Conservation (phyloP, 2,329 filamentous ascomycete species). For the Diaporthe sp. region DNA sequence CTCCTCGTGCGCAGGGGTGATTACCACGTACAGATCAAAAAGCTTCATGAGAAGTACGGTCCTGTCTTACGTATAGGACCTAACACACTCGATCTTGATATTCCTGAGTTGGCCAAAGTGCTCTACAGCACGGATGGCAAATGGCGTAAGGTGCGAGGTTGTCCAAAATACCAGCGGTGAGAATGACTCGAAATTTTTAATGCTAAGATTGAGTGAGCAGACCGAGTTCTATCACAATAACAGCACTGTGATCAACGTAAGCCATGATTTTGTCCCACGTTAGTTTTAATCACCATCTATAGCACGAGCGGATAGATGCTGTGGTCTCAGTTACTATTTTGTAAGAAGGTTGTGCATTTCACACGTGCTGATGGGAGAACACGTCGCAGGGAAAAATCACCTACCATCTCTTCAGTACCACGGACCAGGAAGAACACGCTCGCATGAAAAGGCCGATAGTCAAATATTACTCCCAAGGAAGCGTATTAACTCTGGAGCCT, state of each 20-base stretch:
- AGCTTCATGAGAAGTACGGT: neutral
- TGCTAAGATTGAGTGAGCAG: neutral
- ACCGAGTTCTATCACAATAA: constrained; percentile 6
- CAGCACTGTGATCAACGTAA: neutral
- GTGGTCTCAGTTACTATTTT: neutral
- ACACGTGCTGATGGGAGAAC: neutral
- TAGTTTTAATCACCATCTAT: too few relatives aligned
- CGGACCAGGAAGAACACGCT: neutral
- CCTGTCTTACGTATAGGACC: neutral
- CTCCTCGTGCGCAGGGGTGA: neutral
- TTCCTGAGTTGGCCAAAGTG: neutral
- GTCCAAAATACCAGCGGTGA: too few relatives aligned
- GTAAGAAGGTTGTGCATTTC: neutral
- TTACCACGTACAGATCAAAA: neutral
- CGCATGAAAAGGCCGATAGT: constrained; percentile 1
- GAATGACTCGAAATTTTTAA: fast-evolving
- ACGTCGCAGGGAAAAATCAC: neutral
- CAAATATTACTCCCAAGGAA: neutral
- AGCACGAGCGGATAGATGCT: neutral
- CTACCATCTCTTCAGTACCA: neutral
- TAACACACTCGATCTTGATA: neutral
- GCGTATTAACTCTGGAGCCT: neutral
- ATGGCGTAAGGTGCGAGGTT: neutral
- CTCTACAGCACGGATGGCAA: neutral
- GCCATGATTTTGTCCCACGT: neutral